Evolutionary conservation across 441 rosid genomes (phyloP).

Genomic region (Euphorbia celastroides): DNA sequence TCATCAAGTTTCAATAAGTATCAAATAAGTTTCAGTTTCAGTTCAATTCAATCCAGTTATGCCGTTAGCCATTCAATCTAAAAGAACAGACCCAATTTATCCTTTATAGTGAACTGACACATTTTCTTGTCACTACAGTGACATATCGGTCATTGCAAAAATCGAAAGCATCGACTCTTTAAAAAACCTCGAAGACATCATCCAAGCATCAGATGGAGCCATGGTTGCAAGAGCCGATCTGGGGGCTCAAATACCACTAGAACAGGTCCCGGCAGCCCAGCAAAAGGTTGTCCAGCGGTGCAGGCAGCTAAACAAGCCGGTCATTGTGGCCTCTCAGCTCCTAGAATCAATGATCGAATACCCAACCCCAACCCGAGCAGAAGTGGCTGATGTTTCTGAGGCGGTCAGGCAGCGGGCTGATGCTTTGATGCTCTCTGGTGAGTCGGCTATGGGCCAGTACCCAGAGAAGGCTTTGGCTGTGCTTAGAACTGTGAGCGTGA

Average conservation of each 20-base stretch:
- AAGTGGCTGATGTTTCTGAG: constrained; percentile 80
- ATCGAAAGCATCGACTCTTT: constrained; percentile 67
- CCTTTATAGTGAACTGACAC: no score
- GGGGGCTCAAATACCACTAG: constrained; percentile 68
- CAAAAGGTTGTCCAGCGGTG: constrained; percentile 43
- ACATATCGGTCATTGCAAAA: constrained; percentile 62
- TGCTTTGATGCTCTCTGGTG: constrained; percentile 72
- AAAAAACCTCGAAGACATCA: constrained; percentile 52
- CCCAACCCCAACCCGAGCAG: constrained; percentile 79
- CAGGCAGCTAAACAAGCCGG: constrained; percentile 67
- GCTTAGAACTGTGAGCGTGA: constrained; percentile 45
- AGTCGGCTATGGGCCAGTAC: constrained; percentile 58
- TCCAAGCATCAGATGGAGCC: constrained; percentile 65
- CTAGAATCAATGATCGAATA: constrained; percentile 75
- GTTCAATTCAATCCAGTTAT: no score
- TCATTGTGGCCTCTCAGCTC: constrained; percentile 72
- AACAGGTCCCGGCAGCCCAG: constrained; percentile 69
- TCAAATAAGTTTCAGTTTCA: no score
- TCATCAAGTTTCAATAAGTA: no score
- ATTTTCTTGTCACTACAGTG: constrained; percentile 10
- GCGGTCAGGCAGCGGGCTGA: constrained; percentile 71
- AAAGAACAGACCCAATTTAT: no score
- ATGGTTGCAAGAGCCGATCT: constrained; percentile 84
- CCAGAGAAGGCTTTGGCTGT: constrained; percentile 67
- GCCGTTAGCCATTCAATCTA: no score